Percentiles rank a stretch among this genome's conserved stretches.
phyloP scores from a whole-genome alignment of 2,329 filamentous ascomycete genomes.

The Cytospora schulzeri region DNA sequence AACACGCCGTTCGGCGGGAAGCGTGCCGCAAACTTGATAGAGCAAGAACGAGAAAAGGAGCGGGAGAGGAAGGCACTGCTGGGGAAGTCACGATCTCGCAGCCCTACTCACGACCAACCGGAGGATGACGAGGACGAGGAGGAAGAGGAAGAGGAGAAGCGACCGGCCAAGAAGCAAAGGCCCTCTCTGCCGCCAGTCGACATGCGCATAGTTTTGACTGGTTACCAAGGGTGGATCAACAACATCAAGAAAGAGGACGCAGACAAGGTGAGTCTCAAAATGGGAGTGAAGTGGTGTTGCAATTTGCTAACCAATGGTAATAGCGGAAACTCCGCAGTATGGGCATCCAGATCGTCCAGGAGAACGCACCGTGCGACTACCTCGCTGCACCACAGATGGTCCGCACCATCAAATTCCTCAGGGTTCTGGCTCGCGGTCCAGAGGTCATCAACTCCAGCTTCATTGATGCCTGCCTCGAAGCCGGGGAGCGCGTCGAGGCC shows the following conservation, averaged over 20 bases:
- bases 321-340: constrained; percentile 80
- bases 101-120: constrained; percentile 37
- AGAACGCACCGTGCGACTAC: constrained; percentile 77
- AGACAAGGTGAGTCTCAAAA: constrained; percentile 67
- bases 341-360: constrained; percentile 78
- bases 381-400: constrained; percentile 85
- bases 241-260: constrained; percentile 73
- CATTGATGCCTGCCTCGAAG: constrained; percentile 74
- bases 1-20: constrained; percentile 63
- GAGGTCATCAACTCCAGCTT: constrained; percentile 76
- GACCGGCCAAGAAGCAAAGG: constrained; percentile 64
- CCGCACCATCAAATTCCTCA: constrained; percentile 91
- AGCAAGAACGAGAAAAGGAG: constrained; percentile 48
- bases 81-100: constrained; percentile 41
- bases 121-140: constrained; percentile 41
- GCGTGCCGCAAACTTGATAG: constrained; percentile 60
- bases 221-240: constrained; percentile 79
- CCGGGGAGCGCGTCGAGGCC: constrained; percentile 64
- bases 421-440: constrained; percentile 79
- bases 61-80: constrained; percentile 33
- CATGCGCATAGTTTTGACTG: constrained; percentile 80
- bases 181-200: constrained; percentile 65
- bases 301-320: constrained; percentile 29
- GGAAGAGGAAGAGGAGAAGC: constrained; percentile 48
- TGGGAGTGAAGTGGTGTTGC: constrained; percentile 24